Evolutionary conservation across 192 early-diverging fungal species (phyloP).

Genomic region (Linnemannia elongata): DNA sequence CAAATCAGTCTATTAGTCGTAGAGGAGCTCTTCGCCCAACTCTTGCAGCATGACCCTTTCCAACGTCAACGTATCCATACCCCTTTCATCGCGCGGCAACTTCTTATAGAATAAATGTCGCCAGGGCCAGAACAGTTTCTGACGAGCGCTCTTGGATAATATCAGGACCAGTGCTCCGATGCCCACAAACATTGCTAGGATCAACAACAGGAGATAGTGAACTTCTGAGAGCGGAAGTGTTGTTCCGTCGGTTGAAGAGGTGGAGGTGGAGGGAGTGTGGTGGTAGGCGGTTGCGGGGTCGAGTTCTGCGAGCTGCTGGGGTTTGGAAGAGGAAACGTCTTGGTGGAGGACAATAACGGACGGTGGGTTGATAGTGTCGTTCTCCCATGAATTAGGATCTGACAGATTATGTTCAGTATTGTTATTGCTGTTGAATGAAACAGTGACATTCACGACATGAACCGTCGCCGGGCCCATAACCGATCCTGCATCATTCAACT

Average conservation of each 20-base stretch:
- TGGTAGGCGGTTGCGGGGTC: not conserved
- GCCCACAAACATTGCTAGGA: conserved; percentile 15
- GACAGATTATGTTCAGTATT: not conserved
- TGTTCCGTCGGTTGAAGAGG: not conserved
- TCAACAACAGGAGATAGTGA: conserved; percentile 21
- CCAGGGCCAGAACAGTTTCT: conserved; percentile 14
- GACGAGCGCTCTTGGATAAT: conserved; percentile 22
- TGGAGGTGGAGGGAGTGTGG: not conserved
- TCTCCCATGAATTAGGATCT: not conserved
- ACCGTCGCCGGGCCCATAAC: not conserved
- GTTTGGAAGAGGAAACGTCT: not conserved
- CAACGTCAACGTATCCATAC: conserved; percentile 3
- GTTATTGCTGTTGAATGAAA: not conserved
- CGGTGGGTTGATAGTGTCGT: not conserved
- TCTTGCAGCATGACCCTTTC: conserved; percentile 36
- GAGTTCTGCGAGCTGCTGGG: not conserved
- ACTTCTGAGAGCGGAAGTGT: not conserved
- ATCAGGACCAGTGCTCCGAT: not conserved
- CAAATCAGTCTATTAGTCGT: conserved; percentile 2
- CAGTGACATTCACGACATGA: not conserved
- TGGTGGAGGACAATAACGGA: not conserved
- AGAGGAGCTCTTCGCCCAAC: conserved; percentile 37
- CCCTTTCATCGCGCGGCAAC: conserved; percentile 1
- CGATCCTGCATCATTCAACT: not conserved
- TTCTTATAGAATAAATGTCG: conserved; percentile 29